Evolutionary conservation across 2,329 filamentous ascomycete species (phyloP).

Genomic region (Claviceps humidiphila): DNA sequence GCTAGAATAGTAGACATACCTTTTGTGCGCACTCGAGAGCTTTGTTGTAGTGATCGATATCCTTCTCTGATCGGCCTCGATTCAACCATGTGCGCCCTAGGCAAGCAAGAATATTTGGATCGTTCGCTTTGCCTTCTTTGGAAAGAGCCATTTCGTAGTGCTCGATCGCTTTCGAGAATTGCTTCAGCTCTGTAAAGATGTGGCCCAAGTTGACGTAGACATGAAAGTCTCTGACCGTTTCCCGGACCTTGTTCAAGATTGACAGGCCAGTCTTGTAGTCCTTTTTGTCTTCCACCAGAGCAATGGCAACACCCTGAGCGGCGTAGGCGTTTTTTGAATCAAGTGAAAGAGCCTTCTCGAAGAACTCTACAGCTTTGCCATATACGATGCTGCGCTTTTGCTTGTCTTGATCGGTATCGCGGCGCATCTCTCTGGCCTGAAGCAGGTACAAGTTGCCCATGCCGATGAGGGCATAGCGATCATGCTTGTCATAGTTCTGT

Average conservation of each 20-base stretch:
- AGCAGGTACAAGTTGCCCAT: slow-evolving; percentile 91
- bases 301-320: slow-evolving; percentile 89
- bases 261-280: slow-evolving; percentile 70
- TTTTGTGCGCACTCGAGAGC: slow-evolving; percentile 49
- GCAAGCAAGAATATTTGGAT: slow-evolving; percentile 70
- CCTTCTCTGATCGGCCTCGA: slow-evolving; percentile 53
- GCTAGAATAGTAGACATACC: slow-evolving; percentile 25
- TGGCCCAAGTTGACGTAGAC: slow-evolving; percentile 91
- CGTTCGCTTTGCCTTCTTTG: slow-evolving; percentile 60
- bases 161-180: slow-evolving; percentile 85
- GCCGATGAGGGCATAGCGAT: slow-evolving; percentile 87
- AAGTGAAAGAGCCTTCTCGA: slow-evolving; percentile 91
- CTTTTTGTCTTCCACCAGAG: slow-evolving; percentile 86
- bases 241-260: slow-evolving; percentile 80
- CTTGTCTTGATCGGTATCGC: slow-evolving; percentile 78
- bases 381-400: slow-evolving; percentile 82
- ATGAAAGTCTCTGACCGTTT: slow-evolving; percentile 77
- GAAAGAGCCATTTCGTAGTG: slow-evolving; percentile 79
- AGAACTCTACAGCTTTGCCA: slow-evolving; percentile 90
- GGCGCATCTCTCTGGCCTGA: slow-evolving; percentile 85
- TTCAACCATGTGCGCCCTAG: slow-evolving; percentile 79
- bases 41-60: slow-evolving; percentile 42
- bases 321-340: slow-evolving; percentile 93
- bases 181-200: slow-evolving; percentile 78
- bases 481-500: slow-evolving; percentile 91